Evolutionary conservation across 805 yeast species (phyloP).

Genomic region (Peterozyma toletana): DNA sequence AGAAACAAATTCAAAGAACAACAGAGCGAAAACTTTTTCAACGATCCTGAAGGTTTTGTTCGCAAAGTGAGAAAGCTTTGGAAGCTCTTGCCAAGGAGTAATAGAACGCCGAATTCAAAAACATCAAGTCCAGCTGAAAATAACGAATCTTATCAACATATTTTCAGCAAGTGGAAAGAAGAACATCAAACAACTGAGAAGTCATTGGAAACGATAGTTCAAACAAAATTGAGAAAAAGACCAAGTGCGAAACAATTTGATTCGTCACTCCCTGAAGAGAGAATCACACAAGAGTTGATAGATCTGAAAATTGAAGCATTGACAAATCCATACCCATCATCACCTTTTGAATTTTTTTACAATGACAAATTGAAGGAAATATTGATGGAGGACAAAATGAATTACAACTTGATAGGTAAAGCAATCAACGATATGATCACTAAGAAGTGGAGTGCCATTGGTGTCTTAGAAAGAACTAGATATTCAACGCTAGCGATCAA

Average conservation of each 20-base stretch:
- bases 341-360: slow-evolving; percentile 8
- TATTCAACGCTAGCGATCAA: slow-evolving; percentile 6
- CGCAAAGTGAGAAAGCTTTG: slow-evolving; percentile 6
- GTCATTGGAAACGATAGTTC: background rate
- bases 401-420: slow-evolving; percentile 6
- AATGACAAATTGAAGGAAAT: slow-evolving; percentile 6
- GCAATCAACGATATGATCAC: background rate
- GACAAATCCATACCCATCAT: background rate
- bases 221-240: background rate
- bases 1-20: background rate
- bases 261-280: background rate
- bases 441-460: slow-evolving; percentile 4
- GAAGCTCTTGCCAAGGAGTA: slow-evolving; percentile 4
- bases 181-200: background rate
- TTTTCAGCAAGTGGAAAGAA: slow-evolving; percentile 4
- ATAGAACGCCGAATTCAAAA: too few species aligned
- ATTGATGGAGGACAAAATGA: background rate
- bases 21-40: background rate
- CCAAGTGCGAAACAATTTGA: slow-evolving; percentile 1
- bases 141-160: slow-evolving; percentile 6
- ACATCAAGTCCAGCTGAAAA: background rate
- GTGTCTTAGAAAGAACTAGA: slow-evolving; percentile 7
- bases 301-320: background rate
- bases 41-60: slow-evolving; percentile 6
- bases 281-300: slow-evolving; percentile 4